Percentiles rank a stretch among this genome's conserved stretches.
Evolutionary conservation across 2,329 filamentous ascomycete genomes (phyloP).

Genomic region (Dothistroma pini): DNA sequence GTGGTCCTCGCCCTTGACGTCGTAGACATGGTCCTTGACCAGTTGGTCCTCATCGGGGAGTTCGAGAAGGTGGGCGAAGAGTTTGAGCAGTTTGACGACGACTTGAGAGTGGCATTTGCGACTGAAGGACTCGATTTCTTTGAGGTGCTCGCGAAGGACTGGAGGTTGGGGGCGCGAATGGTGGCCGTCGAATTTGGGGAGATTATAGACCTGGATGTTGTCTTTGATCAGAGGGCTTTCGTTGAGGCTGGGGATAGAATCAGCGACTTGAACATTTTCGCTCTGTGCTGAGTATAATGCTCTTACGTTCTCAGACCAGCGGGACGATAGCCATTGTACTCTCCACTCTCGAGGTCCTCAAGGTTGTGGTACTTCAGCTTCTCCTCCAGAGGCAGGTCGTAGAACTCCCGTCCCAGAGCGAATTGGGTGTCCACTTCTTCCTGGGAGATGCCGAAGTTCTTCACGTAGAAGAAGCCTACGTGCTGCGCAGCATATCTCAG

Average conservation of each 20-base stretch:
- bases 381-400: constrained; percentile 53
- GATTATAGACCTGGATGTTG: constrained; percentile 59
- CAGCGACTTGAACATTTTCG: too few species aligned
- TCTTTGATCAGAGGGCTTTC: constrained; percentile 35
- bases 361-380: constrained; percentile 52
- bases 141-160: constrained; percentile 45
- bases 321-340: constrained; percentile 28
- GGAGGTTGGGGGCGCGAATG: constrained; percentile 22
- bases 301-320: constrained; percentile 18
- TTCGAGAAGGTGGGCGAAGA: constrained; percentile 59
- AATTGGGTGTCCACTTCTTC: constrained; percentile 59
- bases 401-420: constrained; percentile 56
- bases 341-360: constrained; percentile 22
- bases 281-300: too few species aligned
- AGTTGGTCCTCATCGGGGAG: constrained; percentile 57
- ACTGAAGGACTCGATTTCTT: constrained; percentile 55
- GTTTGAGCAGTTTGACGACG: constrained; percentile 53
- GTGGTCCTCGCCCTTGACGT: constrained; percentile 56
- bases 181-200: constrained; percentile 48
- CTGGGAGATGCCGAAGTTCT: constrained; percentile 57
- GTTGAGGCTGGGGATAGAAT: not conserved
- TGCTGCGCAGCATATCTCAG: constrained; percentile 46
- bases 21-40: constrained; percentile 55
- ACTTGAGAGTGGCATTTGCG: constrained; percentile 52
- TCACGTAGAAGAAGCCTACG: constrained; percentile 61